Evolutionary conservation across 129 eudicot genomes (phyloP).

Genomic region (Centaurea solstitialis): DNA sequence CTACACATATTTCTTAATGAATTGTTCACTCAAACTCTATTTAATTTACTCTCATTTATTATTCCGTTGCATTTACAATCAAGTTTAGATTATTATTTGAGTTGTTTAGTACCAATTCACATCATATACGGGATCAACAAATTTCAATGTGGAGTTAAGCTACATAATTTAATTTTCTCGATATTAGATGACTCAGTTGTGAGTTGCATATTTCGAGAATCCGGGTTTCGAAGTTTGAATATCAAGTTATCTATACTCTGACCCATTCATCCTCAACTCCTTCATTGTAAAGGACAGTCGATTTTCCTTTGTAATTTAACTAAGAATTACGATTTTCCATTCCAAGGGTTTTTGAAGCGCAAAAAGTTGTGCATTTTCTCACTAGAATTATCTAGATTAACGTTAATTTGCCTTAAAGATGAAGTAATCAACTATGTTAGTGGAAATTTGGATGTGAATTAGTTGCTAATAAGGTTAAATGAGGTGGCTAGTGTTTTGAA

Average conservation of each 20-base stretch:
- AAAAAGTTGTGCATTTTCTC: conserved; percentile 37
- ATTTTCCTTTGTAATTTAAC: conserved; percentile 63
- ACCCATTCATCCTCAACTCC: conserved; percentile 58
- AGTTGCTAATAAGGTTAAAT: conserved; percentile 48
- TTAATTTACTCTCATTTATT: too few relatives aligned
- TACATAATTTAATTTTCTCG: conserved; percentile 65
- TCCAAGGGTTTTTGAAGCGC: conserved; percentile 38
- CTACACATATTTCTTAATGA: too few relatives aligned
- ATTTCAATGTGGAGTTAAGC: too few relatives aligned
- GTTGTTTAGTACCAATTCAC: too few relatives aligned
- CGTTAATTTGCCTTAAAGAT: conserved; percentile 45
- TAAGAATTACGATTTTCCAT: conserved; percentile 58
- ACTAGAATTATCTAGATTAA: conserved; percentile 43
- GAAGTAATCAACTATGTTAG: conserved; percentile 48
- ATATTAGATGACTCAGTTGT: conserved; percentile 92
- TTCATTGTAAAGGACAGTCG: conserved; percentile 57
- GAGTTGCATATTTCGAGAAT: conserved; percentile 78
- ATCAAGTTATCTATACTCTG: conserved; percentile 68
- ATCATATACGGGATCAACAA: too few relatives aligned
- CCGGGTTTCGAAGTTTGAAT: conserved; percentile 84
- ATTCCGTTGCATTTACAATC: too few relatives aligned
- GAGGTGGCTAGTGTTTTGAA: conserved; percentile 55
- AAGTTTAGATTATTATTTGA: too few relatives aligned
- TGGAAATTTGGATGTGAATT: conserved; percentile 48
- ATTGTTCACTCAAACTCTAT: too few relatives aligned